These are phyloP conservation scores for Geotrichum fermentans DNA, from an alignment of 1,139 yeast genomes.

Conservation along the genomic window DNA sequence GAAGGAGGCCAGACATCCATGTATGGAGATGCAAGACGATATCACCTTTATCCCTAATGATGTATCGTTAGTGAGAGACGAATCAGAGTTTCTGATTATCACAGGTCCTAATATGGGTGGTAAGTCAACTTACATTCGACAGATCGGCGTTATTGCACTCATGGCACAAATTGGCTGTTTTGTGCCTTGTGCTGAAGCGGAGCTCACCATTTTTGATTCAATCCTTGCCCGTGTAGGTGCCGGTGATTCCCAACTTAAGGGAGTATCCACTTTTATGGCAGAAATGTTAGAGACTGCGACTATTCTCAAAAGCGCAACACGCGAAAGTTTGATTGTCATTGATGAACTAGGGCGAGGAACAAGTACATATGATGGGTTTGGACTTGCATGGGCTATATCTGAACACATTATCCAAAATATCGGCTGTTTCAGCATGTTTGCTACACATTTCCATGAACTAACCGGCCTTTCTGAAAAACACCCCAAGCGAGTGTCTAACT, in stretches of 20 bases:
- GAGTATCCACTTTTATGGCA: constrained; percentile 95
- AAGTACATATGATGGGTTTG: constrained; percentile 95
- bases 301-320: constrained; percentile 78
- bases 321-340: constrained; percentile 78
- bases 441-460: constrained; percentile 95
- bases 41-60: constrained; percentile 84
- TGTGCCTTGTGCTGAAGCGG: constrained; percentile 72
- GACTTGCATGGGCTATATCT: constrained; percentile 93
- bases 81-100: constrained; percentile 68
- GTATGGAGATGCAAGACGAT: constrained; percentile 88
- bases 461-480: constrained; percentile 68
- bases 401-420: constrained; percentile 71
- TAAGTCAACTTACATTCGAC: constrained; percentile 89
- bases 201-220: constrained; percentile 80
- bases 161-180: constrained; percentile 93
- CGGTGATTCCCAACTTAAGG: constrained; percentile 93
- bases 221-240: constrained; percentile 97
- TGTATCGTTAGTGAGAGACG: constrained; percentile 48
- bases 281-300: constrained; percentile 97
- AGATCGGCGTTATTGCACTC: constrained; percentile 80
- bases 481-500: constrained; percentile 58
- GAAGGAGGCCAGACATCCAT: constrained; percentile 83
- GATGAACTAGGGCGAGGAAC: constrained; percentile 97
- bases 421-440: constrained; percentile 79
- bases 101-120: constrained; percentile 99